A percentile compares a stretch with the other conserved stretches of the same genome.
Evolutionary conservation across 305 asterid species (phyloP).

Genomic region (Fraxinus sp.): DNA sequence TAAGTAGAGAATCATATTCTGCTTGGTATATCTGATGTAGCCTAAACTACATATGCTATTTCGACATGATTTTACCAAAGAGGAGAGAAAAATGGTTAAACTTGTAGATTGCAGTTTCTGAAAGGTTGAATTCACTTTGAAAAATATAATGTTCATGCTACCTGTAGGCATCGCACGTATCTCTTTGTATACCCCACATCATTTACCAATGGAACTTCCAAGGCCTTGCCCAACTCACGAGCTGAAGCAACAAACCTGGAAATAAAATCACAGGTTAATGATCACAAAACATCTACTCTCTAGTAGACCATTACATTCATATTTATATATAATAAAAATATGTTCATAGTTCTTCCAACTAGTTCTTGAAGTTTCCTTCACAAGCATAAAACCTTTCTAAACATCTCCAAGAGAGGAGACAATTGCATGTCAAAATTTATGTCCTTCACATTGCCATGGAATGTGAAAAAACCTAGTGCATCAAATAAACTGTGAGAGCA

Average conservation of each 20-base stretch:
- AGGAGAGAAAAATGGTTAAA: conserved; percentile 5
- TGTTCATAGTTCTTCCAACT: not conserved
- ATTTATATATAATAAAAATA: not conserved
- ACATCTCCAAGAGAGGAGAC: not conserved
- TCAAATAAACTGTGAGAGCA: not conserved
- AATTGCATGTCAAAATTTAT: not conserved
- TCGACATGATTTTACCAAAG: conserved; percentile 2
- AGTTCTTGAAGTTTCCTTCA: not conserved
- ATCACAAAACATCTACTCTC: not conserved
- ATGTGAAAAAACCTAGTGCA: not conserved
- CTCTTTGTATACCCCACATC: conserved; percentile 96
- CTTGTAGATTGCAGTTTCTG: conserved; percentile 14
- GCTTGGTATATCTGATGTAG: not conserved
- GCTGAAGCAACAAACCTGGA: conserved; percentile 90
- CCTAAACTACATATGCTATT: not conserved
- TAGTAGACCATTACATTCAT: not conserved
- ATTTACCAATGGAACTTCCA: conserved; percentile 94
- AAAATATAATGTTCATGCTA: conserved; percentile 26
- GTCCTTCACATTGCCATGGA: not conserved
- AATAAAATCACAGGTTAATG: conserved; percentile 19
- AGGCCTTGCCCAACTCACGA: conserved; percentile 90
- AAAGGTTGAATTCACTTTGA: conserved; percentile 11
- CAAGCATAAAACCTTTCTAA: not conserved
- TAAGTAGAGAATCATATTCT: conserved; percentile 1
- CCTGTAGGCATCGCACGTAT: conserved; percentile 97